Percentiles rank a stretch among this genome's conserved stretches.
phyloP scores from a whole-genome alignment of 164 flowering plant genomes.

The Chimonanthus salicifolius region DNA sequence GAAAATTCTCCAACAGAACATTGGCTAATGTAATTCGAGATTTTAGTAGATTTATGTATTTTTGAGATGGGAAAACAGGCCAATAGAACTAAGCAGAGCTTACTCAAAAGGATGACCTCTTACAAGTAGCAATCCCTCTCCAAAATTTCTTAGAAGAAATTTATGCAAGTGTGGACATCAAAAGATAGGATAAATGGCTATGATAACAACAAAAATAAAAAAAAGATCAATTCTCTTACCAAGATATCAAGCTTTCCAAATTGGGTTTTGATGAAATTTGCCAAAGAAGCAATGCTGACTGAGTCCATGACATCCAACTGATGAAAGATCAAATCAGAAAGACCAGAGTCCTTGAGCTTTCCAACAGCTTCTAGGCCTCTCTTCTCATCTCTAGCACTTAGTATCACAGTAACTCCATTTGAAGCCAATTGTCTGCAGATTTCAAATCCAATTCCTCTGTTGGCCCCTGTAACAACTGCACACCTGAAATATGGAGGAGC shows the following conservation, averaged over 20 bases:
- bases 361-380: slow-evolving; percentile 46
- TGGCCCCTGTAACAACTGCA: slow-evolving; percentile 70
- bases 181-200: background rate
- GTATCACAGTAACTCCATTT: slow-evolving; percentile 37
- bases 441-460: slow-evolving; percentile 62
- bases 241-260: slow-evolving; percentile 61
- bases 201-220: background rate
- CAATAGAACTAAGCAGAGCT: background rate
- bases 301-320: slow-evolving; percentile 54
- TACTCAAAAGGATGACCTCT: background rate
- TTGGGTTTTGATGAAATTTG: slow-evolving; percentile 30
- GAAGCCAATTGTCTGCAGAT: slow-evolving; percentile 43
- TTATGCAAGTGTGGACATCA: background rate
- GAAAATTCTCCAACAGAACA: background rate
- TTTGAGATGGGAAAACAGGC: no score
- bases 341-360: slow-evolving; percentile 31
- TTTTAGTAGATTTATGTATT: no score
- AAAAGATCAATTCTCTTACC: slow-evolving; percentile 25
- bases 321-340: slow-evolving; percentile 47
- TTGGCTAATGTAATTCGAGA: no score
- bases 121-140: background rate
- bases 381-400: slow-evolving; percentile 51
- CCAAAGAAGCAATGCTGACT: slow-evolving; percentile 36
- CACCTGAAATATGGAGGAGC: slow-evolving; percentile 16
- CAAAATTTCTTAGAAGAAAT: background rate